Evolutionary conservation across 2,329 filamentous ascomycete genomes (phyloP), one percentile per base, ranked within the genome.

Genomic region (Sclerotinia sclerotiorum): DNA sequence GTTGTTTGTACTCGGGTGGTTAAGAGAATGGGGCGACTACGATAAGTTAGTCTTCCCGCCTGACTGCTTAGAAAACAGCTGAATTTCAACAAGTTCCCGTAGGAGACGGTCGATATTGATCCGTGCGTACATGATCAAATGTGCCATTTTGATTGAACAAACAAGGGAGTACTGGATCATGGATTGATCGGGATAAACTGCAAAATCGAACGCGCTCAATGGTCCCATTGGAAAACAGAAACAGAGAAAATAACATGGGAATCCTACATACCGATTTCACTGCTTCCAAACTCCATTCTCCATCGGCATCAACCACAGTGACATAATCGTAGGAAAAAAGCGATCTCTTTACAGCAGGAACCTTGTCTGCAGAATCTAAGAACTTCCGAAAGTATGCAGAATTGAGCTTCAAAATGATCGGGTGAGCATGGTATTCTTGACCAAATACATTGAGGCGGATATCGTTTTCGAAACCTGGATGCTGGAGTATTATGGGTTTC

Each of bases 261-360:
- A 15, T 11, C 6, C 13, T 55, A 55, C 24, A 39, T 27, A 62
- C 58, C 19, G 24, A 15, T 49, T 62, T 27, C 17, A 58, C 57
- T 17, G 55, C 17, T 21, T 69, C 69, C 35, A 73, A 42, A 17
- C 54, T 68, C 71, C 71, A 71, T 46, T 46, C 42, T 27, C 68
- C 63, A 54, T 71, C 69, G 2, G 61, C n/a, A 39, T 72, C 69
- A 56, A 70, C 48, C 5, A 71, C 69, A 17, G 69, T 69, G 29
- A 70, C 52, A 58, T 67, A 72, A 13, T 73, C 69, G 27, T 72
- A 72, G n/a, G 49, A 44, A 24, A 70, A 71, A 1, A 21, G 10
- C 5, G 63, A 49, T 35, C 58, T 46, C 15, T n/a, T n/a, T 24
- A 35, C 35, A 10, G 69, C 60, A 4, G 52, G n/a, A 13, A 48